Evolutionary conservation across 495 filamentous ascomycete genomes (phyloP).

Genomic region (Penicillium bovifimosum): DNA sequence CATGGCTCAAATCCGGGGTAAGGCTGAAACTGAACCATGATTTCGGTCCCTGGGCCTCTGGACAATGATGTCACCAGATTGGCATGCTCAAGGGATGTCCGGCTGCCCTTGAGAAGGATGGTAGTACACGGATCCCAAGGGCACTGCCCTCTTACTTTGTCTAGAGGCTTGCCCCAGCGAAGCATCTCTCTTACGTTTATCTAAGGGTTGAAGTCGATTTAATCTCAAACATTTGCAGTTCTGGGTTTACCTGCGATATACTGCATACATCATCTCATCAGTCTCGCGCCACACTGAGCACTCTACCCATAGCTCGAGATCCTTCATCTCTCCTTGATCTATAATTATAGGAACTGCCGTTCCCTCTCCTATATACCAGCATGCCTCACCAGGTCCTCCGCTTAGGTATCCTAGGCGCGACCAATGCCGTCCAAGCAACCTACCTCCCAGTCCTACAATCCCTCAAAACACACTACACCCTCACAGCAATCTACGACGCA

Average conservation of each 20-base stretch:
- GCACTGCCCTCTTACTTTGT: not conserved
- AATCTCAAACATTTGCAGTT: not conserved
- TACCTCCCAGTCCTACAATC: constrained; percentile 45
- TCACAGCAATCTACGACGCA: constrained; percentile 39
- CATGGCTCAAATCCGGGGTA: not conserved
- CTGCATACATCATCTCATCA: not conserved
- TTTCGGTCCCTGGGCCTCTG: not conserved
- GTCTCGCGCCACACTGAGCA: not conserved
- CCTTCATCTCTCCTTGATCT: not conserved
- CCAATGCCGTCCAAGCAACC: constrained; percentile 42
- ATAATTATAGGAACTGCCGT: not conserved
- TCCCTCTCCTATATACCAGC: not conserved
- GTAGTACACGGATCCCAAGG: not conserved
- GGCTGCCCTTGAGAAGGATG: not conserved
- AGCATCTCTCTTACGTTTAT: not conserved
- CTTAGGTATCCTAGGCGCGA: constrained; percentile 45
- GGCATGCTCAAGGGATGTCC: not conserved
- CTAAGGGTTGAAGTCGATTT: not conserved
- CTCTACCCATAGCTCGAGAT: not conserved
- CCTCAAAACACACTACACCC: constrained; percentile 34
- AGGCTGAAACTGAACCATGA: not conserved
- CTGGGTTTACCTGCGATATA: not conserved
- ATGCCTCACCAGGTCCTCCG: constrained; percentile 13
- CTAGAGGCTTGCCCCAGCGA: not conserved
- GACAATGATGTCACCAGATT: not conserved